Evolutionary conservation across 1,284 basidiomycete species (phyloP).

Genomic region (Cystobasidium pallidum): DNA sequence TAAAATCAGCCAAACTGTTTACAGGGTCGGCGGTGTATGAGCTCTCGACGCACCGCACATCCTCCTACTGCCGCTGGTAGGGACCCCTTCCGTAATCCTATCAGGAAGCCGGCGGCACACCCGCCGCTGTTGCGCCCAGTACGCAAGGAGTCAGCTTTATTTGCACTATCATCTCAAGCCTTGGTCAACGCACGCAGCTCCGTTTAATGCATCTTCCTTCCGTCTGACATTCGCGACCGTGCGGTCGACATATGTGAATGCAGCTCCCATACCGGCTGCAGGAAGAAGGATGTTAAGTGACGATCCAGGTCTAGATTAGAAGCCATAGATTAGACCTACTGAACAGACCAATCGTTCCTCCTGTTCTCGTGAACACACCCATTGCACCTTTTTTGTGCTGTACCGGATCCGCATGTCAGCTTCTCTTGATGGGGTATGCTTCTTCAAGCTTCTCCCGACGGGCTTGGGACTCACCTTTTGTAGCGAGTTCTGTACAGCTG

Average conservation of each 20-base stretch:
- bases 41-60: conserved; percentile 44
- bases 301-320: not conserved
- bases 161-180: not conserved
- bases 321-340: conserved; percentile 61
- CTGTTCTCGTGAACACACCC: conserved; percentile 77
- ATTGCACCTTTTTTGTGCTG: conserved; percentile 77
- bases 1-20: conserved; percentile 7
- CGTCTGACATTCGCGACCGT: conserved; percentile 78
- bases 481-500: conserved; percentile 81
- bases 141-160: not conserved
- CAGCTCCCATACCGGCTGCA: conserved; percentile 85
- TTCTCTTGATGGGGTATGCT: too few species aligned
- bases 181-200: conserved; percentile 63
- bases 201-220: conserved; percentile 80
- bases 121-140: conserved; percentile 63
- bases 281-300: conserved; percentile 17
- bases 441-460: too few species aligned
- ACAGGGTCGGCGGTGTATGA: not conserved
- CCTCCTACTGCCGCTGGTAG: conserved; percentile 30
- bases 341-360: conserved; percentile 78
- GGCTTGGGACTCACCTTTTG: conserved; percentile 56
- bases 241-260: conserved; percentile 81
- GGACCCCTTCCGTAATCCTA: conserved; percentile 74
- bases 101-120: conserved; percentile 89
- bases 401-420: conserved; percentile 20